Evolutionary conservation across 2,329 filamentous ascomycete genomes (phyloP).

Genomic region (Xylaria sp.): DNA sequence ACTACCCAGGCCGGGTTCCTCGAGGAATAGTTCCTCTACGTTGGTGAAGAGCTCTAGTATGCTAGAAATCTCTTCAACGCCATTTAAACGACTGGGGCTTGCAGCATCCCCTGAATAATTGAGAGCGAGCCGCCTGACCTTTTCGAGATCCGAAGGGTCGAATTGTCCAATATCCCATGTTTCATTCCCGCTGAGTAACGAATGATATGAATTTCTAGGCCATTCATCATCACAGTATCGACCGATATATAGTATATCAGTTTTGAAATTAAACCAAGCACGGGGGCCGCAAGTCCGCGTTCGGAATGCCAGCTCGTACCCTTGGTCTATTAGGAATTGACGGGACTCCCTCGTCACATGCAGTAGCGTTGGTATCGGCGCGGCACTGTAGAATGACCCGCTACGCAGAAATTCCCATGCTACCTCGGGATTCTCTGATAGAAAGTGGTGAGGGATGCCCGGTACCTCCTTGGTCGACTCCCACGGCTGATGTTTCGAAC

Average conservation of each 20-base stretch:
- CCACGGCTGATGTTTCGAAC: constrained; percentile 30
- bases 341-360: constrained; percentile 47
- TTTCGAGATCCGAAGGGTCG: constrained; percentile 32
- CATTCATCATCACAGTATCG: background rate
- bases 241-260: constrained; percentile 34
- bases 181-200: constrained; percentile 25
- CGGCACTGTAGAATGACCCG: constrained; percentile 34
- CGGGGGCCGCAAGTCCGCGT: constrained; percentile 37
- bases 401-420: constrained; percentile 35
- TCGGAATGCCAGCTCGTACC: constrained; percentile 39
- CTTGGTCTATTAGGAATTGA: constrained; percentile 29
- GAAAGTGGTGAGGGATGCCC: constrained; percentile 27
- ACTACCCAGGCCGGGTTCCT: background rate
- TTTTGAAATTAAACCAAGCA: constrained; percentile 41
- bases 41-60: constrained; percentile 22
- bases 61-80: background rate
- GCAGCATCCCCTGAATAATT: background rate
- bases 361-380: constrained; percentile 42
- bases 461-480: constrained; percentile 29
- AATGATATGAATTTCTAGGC: background rate
- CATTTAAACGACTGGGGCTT: background rate
- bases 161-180: constrained; percentile 38
- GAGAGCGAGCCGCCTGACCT: constrained; percentile 35
- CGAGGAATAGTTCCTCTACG: constrained; percentile 30
- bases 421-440: constrained; percentile 16